phyloP scores from a whole-genome alignment of 176 grass and related monocot genomes.

The Carex scoparia region DNA sequence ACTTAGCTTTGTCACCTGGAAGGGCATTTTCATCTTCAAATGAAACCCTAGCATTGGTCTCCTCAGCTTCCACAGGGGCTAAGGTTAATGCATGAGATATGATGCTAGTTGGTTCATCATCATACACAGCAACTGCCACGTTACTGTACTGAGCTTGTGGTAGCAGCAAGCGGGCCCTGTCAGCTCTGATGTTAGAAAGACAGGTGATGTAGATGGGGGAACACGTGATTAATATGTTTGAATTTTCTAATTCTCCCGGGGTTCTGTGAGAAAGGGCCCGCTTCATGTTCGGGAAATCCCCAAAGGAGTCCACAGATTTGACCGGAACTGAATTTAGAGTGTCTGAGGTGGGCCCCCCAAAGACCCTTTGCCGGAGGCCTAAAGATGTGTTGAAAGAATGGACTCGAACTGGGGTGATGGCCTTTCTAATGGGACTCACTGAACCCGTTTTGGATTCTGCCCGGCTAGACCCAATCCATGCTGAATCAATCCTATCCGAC shows the following conservation, averaged over 20 bases:
- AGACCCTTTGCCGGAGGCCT: slow-evolving; percentile 46
- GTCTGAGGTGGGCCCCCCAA: slow-evolving; percentile 37
- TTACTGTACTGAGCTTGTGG: slow-evolving; percentile 52
- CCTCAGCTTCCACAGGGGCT: slow-evolving; percentile 40
- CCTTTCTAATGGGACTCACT: slow-evolving; percentile 37
- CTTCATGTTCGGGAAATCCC: slow-evolving; percentile 56
- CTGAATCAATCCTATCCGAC: slow-evolving; percentile 86
- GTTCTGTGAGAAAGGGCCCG: slow-evolving; percentile 79
- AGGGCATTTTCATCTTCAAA: slow-evolving; percentile 68
- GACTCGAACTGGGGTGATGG: slow-evolving; percentile 52
- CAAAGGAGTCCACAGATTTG: slow-evolving; percentile 48
- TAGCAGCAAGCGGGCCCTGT: slow-evolving; percentile 62
- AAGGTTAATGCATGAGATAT: slow-evolving; percentile 68
- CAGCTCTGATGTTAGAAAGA: slow-evolving; percentile 41
- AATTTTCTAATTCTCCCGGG: slow-evolving; percentile 48
- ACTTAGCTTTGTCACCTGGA: slow-evolving; percentile 64
- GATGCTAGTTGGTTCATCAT: slow-evolving; percentile 82
- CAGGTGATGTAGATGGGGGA: slow-evolving; percentile 50
- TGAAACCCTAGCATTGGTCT: slow-evolving; percentile 57
- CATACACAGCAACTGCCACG: slow-evolving; percentile 70
- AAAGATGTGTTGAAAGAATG: slow-evolving; percentile 75
- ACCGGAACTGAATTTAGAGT: slow-evolving; percentile 40
- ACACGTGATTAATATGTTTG: slow-evolving; percentile 42
- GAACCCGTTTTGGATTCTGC: slow-evolving; percentile 34
- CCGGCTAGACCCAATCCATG: slow-evolving; percentile 72